Conservation (phyloP, 139 green algal genomes). For the Mesotaenium endlicherianum region DNA sequence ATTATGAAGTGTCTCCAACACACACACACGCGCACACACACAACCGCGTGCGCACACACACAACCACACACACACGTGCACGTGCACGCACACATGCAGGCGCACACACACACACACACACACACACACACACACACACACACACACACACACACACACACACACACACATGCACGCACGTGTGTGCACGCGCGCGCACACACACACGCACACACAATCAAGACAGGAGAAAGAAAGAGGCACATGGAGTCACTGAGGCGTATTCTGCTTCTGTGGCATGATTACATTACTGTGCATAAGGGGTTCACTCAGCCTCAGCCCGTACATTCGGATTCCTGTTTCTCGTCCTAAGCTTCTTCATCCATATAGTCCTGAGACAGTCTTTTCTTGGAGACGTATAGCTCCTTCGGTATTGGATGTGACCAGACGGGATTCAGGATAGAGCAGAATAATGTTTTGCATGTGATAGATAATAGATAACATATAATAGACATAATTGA, state of each 20-base stretch:
- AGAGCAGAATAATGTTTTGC: too few relatives aligned
- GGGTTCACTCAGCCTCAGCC: neutral
- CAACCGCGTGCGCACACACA: too few relatives aligned
- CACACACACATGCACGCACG: neutral
- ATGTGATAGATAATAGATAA: too few relatives aligned
- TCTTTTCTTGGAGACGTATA: neutral
- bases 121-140: neutral
- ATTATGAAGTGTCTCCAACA: too few relatives aligned
- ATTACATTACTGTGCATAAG: neutral
- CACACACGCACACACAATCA: neutral
- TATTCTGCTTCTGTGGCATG: neutral
- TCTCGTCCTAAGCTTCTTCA: neutral
- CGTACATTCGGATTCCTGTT: neutral
- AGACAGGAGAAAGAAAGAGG: too few relatives aligned
- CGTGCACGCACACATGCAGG: too few relatives aligned
- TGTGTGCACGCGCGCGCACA: neutral
- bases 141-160: neutral
- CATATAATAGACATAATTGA: too few relatives aligned
- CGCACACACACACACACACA: too few relatives aligned
- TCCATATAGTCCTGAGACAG: neutral
- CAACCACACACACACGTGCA: too few relatives aligned
- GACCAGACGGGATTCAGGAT: too few relatives aligned
- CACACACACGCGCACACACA: too few relatives aligned
- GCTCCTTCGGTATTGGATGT: too few relatives aligned
- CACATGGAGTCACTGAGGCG: neutral